These are phyloP conservation scores for Limnomonas spitsbergensis DNA, from an alignment of 139 green algal genomes.

Conservation along the genomic window DNA sequence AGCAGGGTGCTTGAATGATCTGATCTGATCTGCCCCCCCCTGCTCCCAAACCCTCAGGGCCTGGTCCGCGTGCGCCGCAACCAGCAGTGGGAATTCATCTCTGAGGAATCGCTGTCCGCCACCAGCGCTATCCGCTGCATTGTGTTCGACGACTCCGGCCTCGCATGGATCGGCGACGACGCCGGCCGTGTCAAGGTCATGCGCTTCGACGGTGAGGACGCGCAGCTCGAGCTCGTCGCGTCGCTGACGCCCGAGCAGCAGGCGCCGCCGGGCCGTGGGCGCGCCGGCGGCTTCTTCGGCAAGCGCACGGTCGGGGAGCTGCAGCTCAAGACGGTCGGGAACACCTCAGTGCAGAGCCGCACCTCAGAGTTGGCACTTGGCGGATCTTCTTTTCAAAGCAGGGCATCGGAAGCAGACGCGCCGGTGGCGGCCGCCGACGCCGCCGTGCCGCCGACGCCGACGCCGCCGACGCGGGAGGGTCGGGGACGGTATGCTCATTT, in stretches of 20 bases:
- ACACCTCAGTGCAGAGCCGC: no score
- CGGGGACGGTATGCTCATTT: background rate
- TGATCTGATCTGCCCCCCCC: no score
- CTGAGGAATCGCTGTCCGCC: background rate
- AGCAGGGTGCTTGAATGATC: no score
- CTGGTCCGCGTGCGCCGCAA: background rate
- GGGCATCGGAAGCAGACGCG: background rate
- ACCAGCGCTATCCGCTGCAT: background rate
- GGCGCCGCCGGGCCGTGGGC: no score
- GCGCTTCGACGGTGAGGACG: background rate
- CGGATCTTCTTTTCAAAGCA: background rate
- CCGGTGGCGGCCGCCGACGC: background rate
- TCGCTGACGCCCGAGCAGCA: background rate
- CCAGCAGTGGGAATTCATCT: slow-evolving; percentile 3
- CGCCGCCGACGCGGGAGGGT: background rate
- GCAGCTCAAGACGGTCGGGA: no score
- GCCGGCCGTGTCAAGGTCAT: background rate
- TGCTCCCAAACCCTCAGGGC: no score
- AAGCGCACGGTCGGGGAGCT: no score
- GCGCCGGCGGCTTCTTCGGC: no score
- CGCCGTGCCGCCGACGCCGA: no score
- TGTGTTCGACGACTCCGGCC: background rate
- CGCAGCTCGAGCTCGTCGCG: background rate
- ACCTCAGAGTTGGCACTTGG: background rate
- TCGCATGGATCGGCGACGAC: slow-evolving; percentile 10